Conservation (phyloP, 805 yeast species). For the Brettanomyces nanus region DNA sequence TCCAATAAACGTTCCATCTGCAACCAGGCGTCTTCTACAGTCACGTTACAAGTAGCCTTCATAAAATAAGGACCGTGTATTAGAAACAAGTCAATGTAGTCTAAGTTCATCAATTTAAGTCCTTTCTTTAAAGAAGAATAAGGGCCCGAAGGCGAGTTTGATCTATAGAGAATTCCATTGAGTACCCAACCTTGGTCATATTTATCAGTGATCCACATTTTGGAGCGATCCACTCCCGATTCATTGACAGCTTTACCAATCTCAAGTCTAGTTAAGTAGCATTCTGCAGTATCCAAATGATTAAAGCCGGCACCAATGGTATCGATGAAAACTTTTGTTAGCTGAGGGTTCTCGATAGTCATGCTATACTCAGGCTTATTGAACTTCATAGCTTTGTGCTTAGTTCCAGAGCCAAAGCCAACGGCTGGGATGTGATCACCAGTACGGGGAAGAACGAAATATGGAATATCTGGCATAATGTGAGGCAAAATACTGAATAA, state of each 20-base stretch:
- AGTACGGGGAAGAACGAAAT: constrained; percentile 20
- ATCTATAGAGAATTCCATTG: constrained; percentile 16
- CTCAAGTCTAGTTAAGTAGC: constrained; percentile 52
- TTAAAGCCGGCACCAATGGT: constrained; percentile 47
- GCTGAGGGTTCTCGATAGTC: constrained; percentile 24
- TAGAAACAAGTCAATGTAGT: constrained; percentile 53
- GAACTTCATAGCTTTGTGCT: constrained; percentile 36
- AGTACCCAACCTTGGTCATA: constrained; percentile 34
- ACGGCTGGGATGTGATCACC: constrained; percentile 32
- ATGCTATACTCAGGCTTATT: constrained; percentile 14
- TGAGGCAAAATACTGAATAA: too few species aligned
- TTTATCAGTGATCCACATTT: constrained; percentile 55
- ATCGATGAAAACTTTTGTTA: constrained; percentile 36
- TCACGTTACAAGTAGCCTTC: constrained; percentile 32
- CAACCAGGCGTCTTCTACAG: constrained; percentile 43
- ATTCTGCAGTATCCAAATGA: constrained; percentile 63
- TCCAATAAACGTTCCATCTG: constrained; percentile 35
- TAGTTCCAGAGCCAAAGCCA: constrained; percentile 49
- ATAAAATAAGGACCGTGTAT: constrained; percentile 51
- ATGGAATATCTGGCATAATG: constrained; percentile 16
- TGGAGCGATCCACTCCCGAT: constrained; percentile 37
- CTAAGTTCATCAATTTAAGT: constrained; percentile 38
- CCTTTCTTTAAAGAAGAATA: constrained; percentile 38
- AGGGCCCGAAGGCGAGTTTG: constrained; percentile 31
- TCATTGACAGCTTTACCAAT: constrained; percentile 44